These are phyloP conservation scores for Scortechinia acanthostroma DNA, from an alignment of 2,329 filamentous ascomycete species.

Conservation along the genomic window DNA sequence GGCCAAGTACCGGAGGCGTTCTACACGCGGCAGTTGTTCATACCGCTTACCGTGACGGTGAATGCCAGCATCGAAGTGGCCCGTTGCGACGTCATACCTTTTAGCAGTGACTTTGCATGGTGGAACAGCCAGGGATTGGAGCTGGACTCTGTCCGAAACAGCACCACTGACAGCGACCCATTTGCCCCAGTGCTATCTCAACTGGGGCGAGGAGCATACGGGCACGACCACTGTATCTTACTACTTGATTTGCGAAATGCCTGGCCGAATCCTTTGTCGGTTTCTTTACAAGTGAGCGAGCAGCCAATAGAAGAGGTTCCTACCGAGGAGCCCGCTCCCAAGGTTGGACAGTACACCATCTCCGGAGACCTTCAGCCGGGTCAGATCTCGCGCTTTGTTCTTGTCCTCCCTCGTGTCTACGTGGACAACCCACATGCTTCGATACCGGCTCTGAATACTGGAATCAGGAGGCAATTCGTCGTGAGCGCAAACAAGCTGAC, in stretches of 20 bases:
- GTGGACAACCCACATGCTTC: conserved; percentile 38
- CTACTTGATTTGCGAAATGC: conserved; percentile 51
- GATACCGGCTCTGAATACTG: conserved; percentile 42
- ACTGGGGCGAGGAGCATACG: conserved; percentile 23
- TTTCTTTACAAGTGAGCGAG: conserved; percentile 35
- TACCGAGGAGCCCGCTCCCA: conserved; percentile 11
- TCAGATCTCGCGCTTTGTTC: conserved; percentile 39
- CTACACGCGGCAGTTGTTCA: conserved; percentile 45
- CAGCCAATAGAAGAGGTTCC: conserved; percentile 9
- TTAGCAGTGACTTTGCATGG: conserved; percentile 42
- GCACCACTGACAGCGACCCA: conserved; percentile 11
- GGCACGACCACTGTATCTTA: conserved; percentile 41
- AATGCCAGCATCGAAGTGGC: conserved; percentile 52
- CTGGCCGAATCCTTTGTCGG: conserved; percentile 46
- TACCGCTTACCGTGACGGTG: conserved; percentile 49
- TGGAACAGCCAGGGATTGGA: conserved; percentile 17
- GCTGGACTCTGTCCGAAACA: background rate
- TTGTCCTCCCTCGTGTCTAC: conserved; percentile 43
- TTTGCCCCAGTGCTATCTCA: conserved; percentile 31
- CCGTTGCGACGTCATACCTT: conserved; percentile 43
- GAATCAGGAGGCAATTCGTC: conserved; percentile 48
- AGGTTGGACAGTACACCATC: conserved; percentile 20
- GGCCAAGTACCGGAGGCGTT: conserved; percentile 39
- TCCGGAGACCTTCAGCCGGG: conserved; percentile 42
- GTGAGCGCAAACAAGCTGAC: conserved; percentile 42